phyloP scores from a whole-genome alignment of 257 asterid species.

The Osmanthus fragrans region DNA sequence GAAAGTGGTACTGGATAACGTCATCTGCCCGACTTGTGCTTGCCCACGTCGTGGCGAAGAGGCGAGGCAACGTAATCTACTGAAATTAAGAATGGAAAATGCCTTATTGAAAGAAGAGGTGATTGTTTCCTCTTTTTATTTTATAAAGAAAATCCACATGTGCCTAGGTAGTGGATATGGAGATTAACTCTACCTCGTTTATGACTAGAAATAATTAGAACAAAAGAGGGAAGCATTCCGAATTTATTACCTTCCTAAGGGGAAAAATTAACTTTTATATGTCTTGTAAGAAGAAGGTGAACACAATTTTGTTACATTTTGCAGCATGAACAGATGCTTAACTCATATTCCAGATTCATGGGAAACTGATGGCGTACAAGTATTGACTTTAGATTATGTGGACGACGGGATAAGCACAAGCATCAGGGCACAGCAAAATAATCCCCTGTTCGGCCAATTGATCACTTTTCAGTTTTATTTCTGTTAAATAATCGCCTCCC shows the following conservation, averaged over 20 bases:
- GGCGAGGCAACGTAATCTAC: constrained; percentile 37
- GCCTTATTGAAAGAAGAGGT: constrained; percentile 56
- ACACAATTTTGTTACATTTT: neutral
- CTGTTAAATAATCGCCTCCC: no score
- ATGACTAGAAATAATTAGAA: no score
- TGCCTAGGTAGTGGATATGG: neutral
- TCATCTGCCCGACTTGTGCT: constrained; percentile 42
- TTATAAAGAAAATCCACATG: neutral
- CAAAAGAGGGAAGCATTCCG: neutral
- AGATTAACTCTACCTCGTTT: neutral
- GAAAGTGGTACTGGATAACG: constrained; percentile 45
- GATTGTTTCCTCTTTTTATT: neutral
- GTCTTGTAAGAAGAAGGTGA: neutral
- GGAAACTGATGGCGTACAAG: constrained; percentile 16
- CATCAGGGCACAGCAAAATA: no score
- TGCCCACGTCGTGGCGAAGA: constrained; percentile 39
- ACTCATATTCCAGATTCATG: constrained; percentile 31
- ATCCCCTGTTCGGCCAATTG: no score
- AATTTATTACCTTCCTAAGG: neutral
- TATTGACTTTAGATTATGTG: no score
- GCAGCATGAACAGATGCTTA: constrained; percentile 44
- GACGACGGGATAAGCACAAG: no score
- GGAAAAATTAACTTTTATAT: no score
- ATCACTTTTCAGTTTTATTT: no score
- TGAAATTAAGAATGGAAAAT: constrained; percentile 52